Conservation (phyloP, 305 asterid species). For the Solanum chacoense region DNA sequence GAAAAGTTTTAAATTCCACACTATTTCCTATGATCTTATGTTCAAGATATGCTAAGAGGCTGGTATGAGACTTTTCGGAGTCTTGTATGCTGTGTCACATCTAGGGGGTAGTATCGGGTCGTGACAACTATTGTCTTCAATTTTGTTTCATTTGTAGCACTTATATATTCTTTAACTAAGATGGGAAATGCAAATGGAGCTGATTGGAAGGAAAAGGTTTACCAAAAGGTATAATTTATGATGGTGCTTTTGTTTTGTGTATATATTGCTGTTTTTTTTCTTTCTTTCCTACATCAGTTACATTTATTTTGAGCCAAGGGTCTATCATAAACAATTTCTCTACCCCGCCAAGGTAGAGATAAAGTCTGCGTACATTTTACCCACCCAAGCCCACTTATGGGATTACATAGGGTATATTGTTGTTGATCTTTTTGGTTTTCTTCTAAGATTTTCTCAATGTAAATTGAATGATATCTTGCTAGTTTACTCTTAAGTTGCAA, state of each 20-base stretch:
- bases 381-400: background rate
- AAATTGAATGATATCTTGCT: background rate
- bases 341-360: background rate
- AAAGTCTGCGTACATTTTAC: background rate
- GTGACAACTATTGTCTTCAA: background rate
- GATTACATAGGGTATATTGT: background rate
- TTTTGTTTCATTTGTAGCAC: slow-evolving; percentile 23
- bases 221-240: slow-evolving; percentile 44
- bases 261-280: background rate
- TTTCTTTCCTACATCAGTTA: background rate
- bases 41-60: too few species aligned
- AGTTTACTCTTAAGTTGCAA: background rate
- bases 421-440: background rate
- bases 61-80: too few species aligned
- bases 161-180: slow-evolving; percentile 61
- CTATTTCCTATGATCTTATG: too few species aligned
- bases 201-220: slow-evolving; percentile 86
- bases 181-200: slow-evolving; percentile 49
- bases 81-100: too few species aligned
- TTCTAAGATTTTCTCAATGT: background rate
- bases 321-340: background rate
- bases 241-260: background rate
- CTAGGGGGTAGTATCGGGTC: too few species aligned
- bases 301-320: background rate
- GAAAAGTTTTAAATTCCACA: too few species aligned